Percentiles rank a stretch among this genome's conserved stretches.
Evolutionary conservation across 2,329 filamentous ascomycete species (phyloP).

Genomic region (Trichophyton rubrum): DNA sequence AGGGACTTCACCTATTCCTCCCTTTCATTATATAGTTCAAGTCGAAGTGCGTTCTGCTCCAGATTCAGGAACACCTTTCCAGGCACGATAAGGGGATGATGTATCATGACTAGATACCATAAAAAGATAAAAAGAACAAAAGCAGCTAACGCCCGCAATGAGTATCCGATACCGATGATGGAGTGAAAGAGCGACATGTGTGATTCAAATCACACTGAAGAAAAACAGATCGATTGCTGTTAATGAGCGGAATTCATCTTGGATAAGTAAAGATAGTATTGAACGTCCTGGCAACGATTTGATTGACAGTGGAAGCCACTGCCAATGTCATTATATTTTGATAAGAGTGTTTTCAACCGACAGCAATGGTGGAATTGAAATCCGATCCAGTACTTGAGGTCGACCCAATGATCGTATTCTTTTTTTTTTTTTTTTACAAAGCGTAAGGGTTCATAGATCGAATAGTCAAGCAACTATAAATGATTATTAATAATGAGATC

Average conservation of each 20-base stretch:
- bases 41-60: not conserved
- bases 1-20: not conserved
- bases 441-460: conserved; percentile 41
- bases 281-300: not conserved
- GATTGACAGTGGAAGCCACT: not conserved
- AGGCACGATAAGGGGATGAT: not conserved
- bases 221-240: not conserved
- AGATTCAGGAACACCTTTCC: not conserved
- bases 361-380: not conserved
- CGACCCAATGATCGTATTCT: not conserved
- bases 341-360: not conserved
- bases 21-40: not conserved
- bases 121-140: not conserved
- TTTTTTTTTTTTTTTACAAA: conserved; percentile 21
- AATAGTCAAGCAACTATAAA: conserved; percentile 36
- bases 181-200: not conserved
- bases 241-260: not conserved
- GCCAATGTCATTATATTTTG: not conserved
- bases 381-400: not conserved
- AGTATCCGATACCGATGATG: not conserved
- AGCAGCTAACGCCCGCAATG: not conserved
- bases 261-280: not conserved
- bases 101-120: not conserved
- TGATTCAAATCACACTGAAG: not conserved
- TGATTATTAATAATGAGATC: not conserved